A percentile compares a stretch with the other conserved stretches of the same genome.
phyloP scores from a whole-genome alignment of 257 asterid genomes.

The Capsicum chinense region DNA sequence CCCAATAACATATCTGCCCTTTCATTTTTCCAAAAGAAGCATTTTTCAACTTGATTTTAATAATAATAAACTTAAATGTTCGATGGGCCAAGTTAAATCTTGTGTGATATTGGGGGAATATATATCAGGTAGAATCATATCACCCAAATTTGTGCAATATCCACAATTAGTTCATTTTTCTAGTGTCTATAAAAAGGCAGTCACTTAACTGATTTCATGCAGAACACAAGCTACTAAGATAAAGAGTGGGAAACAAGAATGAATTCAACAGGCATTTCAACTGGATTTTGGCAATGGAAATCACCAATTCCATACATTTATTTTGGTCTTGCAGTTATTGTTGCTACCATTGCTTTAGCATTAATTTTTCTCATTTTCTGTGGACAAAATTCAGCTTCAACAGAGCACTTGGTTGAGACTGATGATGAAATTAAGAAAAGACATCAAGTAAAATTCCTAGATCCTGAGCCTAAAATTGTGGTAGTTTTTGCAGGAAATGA shows the following conservation, averaged over 20 bases:
- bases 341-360: slow-evolving; percentile 7
- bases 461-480: slow-evolving; percentile 30
- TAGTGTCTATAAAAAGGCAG: slow-evolving; percentile 4
- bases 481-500: slow-evolving; percentile 36
- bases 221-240: neutral
- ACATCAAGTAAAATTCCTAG: neutral
- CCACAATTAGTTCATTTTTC: neutral
- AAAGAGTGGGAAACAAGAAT: neutral
- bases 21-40: slow-evolving; percentile 20
- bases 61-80: neutral
- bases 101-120: slow-evolving; percentile 7
- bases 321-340: slow-evolving; percentile 21
- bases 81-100: slow-evolving; percentile 20
- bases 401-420: slow-evolving; percentile 5
- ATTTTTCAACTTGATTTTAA: neutral
- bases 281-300: slow-evolving; percentile 37
- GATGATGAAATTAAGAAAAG: slow-evolving; percentile 7
- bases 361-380: slow-evolving; percentile 29
- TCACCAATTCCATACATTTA: slow-evolving; percentile 40
- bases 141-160: slow-evolving; percentile 3
- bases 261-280: neutral
- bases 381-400: neutral
- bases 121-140: slow-evolving; percentile 13
- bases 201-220: neutral
- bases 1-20: slow-evolving; percentile 6